Base-by-base conservation (phyloP, 1,284 basidiomycete genomes). In the Sporisorium reilianum region DNA sequence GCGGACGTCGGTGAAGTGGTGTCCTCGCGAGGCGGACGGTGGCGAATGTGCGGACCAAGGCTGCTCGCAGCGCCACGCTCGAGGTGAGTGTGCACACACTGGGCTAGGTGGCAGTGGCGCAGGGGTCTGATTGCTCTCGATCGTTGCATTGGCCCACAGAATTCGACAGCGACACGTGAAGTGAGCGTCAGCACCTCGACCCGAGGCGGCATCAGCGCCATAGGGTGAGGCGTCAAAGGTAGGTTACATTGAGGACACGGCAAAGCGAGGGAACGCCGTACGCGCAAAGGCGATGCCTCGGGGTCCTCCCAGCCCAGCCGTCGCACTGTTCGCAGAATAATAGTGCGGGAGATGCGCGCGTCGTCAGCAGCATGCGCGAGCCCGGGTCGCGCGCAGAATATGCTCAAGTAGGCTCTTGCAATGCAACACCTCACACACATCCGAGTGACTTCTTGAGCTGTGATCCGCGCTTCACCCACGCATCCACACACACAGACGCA, bases 11-110 rank as follows among this genome's bases (percentile, higher is more conserved):
- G 50, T 70, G 16, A 61, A 64, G 16, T 70, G 67, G 67, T 70
- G 67, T 57, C 46, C 67, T 3, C 56, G 62, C 26, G 62, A 70
- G 23, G 67, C 67, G n/a, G 61, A 61, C 28, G 67, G 67, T 12
- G 41, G 41, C 11, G 38, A 57, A 1, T 70, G 67, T 25, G 23
- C 38, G 20, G 61, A 64, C 40, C 10, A 20, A 0, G 25, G 41
- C 10, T 70, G 67, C 38, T 30, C 49, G 23, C 67, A 70, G 41
- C 53, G 61, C 1, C 67, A 70, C 26, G 57, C 46, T 1, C 26
- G n/a, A 53, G 67, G 67, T 70, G 49, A 61, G 67, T 49, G n/a
- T 3, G 3, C 22, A 18, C 45, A 28, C 7, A 23, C 23, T 22
- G 8, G 16, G 30, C 12, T 34, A 2, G 34, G 22, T 16, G 2